phyloP scores from a whole-genome alignment of 352 stramenopile genomes.

The Peronospora destructor region DNA sequence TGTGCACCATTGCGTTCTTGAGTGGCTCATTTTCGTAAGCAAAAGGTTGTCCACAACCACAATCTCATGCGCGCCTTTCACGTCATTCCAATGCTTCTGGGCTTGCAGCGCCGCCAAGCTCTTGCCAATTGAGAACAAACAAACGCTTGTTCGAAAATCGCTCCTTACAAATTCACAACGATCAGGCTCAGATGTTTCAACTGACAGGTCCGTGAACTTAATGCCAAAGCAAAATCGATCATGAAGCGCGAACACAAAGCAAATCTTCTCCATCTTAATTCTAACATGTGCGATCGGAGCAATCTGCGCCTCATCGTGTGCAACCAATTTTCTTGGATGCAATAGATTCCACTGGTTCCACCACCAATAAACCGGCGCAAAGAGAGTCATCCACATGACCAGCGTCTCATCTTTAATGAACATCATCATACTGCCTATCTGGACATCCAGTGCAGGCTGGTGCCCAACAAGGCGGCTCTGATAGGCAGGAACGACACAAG shows the following conservation, averaged over 20 bases:
- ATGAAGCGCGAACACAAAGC: slow-evolving; percentile 50
- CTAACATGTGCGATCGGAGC: slow-evolving; percentile 60
- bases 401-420: slow-evolving; percentile 71
- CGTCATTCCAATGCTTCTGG: slow-evolving; percentile 16
- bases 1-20: slow-evolving; percentile 40
- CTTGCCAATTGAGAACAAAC: slow-evolving; percentile 35
- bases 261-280: slow-evolving; percentile 40
- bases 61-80: slow-evolving; percentile 37
- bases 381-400: slow-evolving; percentile 69
- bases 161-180: slow-evolving; percentile 28
- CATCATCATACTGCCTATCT: slow-evolving; percentile 47
- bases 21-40: slow-evolving; percentile 44
- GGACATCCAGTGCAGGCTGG: slow-evolving; percentile 49
- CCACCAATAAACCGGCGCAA: slow-evolving; percentile 75
- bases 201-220: slow-evolving; percentile 30
- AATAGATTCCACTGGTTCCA: slow-evolving; percentile 77
- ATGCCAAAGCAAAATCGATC: slow-evolving; percentile 54
- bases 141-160: slow-evolving; percentile 26
- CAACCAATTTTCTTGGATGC: slow-evolving; percentile 53
- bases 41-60: slow-evolving; percentile 26
- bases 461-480: slow-evolving; percentile 74
- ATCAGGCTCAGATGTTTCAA: slow-evolving; percentile 33
- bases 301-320: slow-evolving; percentile 44
- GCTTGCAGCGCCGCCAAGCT: slow-evolving; percentile 28
- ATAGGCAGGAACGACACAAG: slow-evolving; percentile 68